Conservation (phyloP, 2,329 filamentous ascomycete species). For the Eutypella sp. region DNA sequence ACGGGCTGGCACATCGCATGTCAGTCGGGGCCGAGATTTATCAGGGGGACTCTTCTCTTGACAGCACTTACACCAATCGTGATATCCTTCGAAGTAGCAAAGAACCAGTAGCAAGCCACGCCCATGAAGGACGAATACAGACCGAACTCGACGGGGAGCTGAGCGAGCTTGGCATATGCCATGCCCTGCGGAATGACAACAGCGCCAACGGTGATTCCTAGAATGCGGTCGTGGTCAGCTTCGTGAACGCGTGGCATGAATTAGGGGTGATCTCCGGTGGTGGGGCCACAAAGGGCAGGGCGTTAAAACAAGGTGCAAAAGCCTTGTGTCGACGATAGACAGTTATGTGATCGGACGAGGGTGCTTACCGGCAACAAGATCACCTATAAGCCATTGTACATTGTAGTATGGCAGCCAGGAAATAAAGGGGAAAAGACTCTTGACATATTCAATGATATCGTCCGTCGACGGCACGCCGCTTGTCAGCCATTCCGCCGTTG, state of each 20-base stretch:
- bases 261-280: no score
- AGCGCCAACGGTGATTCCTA: conserved; percentile 52
- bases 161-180: conserved; percentile 85
- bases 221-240: no score
- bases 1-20: conserved; percentile 60
- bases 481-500: conserved; percentile 64
- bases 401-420: conserved; percentile 92
- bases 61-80: conserved; percentile 73
- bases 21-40: conserved; percentile 13
- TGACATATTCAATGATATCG: conserved; percentile 56
- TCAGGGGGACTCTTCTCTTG: conserved; percentile 2
- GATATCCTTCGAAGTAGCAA: conserved; percentile 97
- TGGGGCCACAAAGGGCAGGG: conserved; percentile 4
- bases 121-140: conserved; percentile 96
- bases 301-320: not conserved
- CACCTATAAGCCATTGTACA: conserved; percentile 78
- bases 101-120: conserved; percentile 93
- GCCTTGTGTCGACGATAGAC: not conserved
- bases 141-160: conserved; percentile 76
- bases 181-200: conserved; percentile 92
- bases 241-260: no score
- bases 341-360: not conserved
- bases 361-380: conserved; percentile 75
- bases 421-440: conserved; percentile 78
- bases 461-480: conserved; percentile 55